Base-by-base conservation (phyloP, 306 rosid genomes). In the Notholithocarpus densiflorus region DNA sequence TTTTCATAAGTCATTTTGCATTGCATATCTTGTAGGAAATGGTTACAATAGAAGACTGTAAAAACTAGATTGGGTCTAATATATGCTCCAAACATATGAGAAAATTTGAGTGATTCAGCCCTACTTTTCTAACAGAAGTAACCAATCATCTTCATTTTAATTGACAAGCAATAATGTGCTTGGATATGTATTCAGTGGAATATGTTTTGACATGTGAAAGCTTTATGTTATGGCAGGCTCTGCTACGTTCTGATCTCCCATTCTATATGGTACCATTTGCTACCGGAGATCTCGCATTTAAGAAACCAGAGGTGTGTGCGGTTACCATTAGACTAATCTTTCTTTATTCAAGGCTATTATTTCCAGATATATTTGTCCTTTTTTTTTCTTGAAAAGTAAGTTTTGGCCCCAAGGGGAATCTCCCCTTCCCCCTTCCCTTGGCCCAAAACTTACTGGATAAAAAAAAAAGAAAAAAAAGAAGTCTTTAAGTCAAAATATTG, bases 231-330 rank as follows among this genome's bases (percentile, higher is more conserved):
- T 82, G 85, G 40, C 95, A 94, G 98, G 98, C 93, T 31, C 75
- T 89, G 74, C 75, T 92, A 77, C 97, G 98, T 54, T 90, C 87
- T 76, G 98, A 95, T 88, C 97, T 95, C 86, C 98, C 98, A 48
- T 68, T 52, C 77, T 95, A 95, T 89, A 91, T 95, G 98, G 97
- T 95, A 77, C 98, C 98, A 40, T 91, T 91, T 54, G 48, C 88
- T 12, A 82, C 88, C 14, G 75, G 77, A 48, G 92, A 95, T 82
- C 89, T 95, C 81, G 21, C 76, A 32, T 95, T 95, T 83, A 84
- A 64, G 69, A 89, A 84, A 84, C 98, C 98, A 54, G 87, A 92
- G 98, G 98, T 94, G 80, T 75, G 97, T 88, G 76, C 80, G 23
- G 53, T 75, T 56, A 13, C 56, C 29, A 5, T 55, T 76, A 56